Conservation (phyloP, 108 stramenopile species). For the Pelagomonas calceolata region DNA sequence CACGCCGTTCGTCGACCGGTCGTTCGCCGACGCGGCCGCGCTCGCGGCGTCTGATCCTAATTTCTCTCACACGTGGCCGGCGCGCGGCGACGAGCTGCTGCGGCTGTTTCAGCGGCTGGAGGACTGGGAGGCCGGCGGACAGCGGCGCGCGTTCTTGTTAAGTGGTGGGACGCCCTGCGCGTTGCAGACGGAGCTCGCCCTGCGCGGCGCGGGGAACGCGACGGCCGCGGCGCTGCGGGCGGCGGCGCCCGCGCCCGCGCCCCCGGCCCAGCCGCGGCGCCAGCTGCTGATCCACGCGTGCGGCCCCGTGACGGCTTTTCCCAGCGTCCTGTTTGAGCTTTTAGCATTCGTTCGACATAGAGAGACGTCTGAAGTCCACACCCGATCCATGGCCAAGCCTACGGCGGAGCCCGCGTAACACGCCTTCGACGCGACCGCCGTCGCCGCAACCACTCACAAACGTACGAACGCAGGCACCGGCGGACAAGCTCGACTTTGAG, state of each 20-base stretch:
- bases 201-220: background rate
- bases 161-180: constrained; percentile 1
- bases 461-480: background rate
- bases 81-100: constrained; percentile 11
- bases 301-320: too few relatives aligned
- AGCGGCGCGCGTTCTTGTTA: constrained; percentile 3
- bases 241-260: background rate
- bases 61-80: constrained; percentile 6
- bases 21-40: constrained; percentile 8
- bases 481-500: too few relatives aligned
- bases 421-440: background rate
- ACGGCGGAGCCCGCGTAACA: constrained; percentile 3
- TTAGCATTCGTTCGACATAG: too few relatives aligned
- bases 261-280: background rate
- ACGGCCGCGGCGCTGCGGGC: constrained; percentile 8
- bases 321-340: too few relatives aligned
- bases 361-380: too few relatives aligned
- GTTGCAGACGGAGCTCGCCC: background rate
- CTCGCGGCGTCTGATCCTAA: too few relatives aligned
- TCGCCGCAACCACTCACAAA: background rate
- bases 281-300: background rate
- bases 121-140: constrained; percentile 6
- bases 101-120: constrained; percentile 2
- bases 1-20: background rate
- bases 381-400: background rate